Evolutionary conservation across 2,329 filamentous ascomycete species (phyloP).

Genomic region (Dothidotthia symphoricarpi): DNA sequence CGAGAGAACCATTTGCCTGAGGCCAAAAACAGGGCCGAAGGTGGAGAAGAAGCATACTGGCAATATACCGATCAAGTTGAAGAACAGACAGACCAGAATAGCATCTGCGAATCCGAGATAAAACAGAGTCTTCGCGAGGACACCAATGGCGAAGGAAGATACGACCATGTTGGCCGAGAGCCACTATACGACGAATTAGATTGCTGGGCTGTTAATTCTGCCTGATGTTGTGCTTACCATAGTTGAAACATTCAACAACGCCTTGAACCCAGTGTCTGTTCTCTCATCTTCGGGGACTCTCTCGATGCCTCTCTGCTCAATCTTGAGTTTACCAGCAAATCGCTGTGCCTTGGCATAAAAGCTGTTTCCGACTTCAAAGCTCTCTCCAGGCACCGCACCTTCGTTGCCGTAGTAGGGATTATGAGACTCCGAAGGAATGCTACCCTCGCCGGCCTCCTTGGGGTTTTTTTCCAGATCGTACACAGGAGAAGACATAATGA

Average conservation of each 20-base stretch:
- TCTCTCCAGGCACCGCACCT: slow-evolving; percentile 57
- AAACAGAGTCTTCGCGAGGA: slow-evolving; percentile 68
- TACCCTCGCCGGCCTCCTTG: too few species aligned
- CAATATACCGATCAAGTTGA: slow-evolving; percentile 70
- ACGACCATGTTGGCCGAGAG: slow-evolving; percentile 76
- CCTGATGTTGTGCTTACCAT: slow-evolving; percentile 64
- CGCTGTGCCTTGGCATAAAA: slow-evolving; percentile 61
- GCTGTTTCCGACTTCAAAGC: slow-evolving; percentile 57
- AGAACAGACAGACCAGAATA: slow-evolving; percentile 68
- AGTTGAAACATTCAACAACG: slow-evolving; percentile 65
- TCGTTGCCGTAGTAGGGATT: slow-evolving; percentile 40
- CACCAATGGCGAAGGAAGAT: slow-evolving; percentile 72
- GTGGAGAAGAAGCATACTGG: slow-evolving; percentile 76
- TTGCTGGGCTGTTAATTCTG: slow-evolving; percentile 1
- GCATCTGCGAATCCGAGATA: slow-evolving; percentile 70
- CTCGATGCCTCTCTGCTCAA: slow-evolving; percentile 75
- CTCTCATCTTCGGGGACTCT: slow-evolving; percentile 69
- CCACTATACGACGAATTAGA: slow-evolving; percentile 61
- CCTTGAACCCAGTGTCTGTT: slow-evolving; percentile 62
- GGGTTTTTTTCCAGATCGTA: too few species aligned
- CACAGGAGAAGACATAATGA: too few species aligned
- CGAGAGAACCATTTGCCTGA: slow-evolving; percentile 78
- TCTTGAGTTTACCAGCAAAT: slow-evolving; percentile 62
- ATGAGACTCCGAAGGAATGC: too few species aligned
- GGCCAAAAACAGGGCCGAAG: slow-evolving; percentile 70